Conservation (phyloP, 306 rosid genomes). For the Begonia loranthoides region DNA sequence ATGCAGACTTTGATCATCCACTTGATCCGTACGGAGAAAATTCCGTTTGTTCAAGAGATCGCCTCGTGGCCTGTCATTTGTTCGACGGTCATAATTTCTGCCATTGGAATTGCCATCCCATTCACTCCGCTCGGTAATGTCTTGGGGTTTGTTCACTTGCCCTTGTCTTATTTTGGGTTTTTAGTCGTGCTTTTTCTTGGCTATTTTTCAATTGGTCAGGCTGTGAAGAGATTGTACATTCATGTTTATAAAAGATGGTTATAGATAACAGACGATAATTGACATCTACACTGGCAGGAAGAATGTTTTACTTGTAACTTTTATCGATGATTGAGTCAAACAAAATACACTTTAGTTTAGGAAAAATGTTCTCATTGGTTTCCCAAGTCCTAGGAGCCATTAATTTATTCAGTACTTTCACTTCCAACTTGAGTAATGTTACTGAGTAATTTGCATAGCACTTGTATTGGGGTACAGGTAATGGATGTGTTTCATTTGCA, state of each 20-base stretch:
- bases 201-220: conserved; percentile 46
- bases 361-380: conserved; percentile 7
- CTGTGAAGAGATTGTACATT: conserved; percentile 51
- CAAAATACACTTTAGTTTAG: not conserved
- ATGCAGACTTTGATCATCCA: conserved; percentile 72
- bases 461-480: too few relatives aligned
- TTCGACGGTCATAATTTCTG: conserved; percentile 47
- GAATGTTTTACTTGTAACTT: too few relatives aligned
- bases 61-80: conserved; percentile 82
- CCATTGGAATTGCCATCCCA: conserved; percentile 41
- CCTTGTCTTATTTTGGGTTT: conserved; percentile 47
- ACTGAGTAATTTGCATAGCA: too few relatives aligned
- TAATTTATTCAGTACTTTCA: too few relatives aligned
- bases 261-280: conserved; percentile 6
- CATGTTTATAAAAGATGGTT: conserved; percentile 55
- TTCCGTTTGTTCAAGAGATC: conserved; percentile 52
- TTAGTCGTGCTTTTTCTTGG: conserved; percentile 40
- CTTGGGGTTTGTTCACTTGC: conserved; percentile 41
- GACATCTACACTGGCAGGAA: too few relatives aligned
- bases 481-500: too few relatives aligned
- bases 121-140: conserved; percentile 43
- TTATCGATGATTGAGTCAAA: too few relatives aligned
- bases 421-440: too few relatives aligned
- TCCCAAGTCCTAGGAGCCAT: too few relatives aligned
- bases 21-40: conserved; percentile 60